phyloP scores from a whole-genome alignment of 2,329 filamentous ascomycete genomes.

The Rhinocladiella similis region DNA sequence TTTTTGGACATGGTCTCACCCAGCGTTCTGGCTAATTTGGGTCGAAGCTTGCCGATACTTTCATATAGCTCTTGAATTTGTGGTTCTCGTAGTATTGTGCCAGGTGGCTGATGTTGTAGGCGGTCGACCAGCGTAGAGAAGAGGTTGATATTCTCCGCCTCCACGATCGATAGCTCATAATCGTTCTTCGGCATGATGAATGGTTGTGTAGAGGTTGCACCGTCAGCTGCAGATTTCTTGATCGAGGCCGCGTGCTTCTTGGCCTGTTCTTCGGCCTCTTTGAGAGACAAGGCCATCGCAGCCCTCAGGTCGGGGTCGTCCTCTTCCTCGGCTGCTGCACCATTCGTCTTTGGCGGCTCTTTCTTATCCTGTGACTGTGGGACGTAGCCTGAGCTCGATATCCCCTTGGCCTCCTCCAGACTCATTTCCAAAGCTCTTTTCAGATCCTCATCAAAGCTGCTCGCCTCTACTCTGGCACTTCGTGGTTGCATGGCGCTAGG shows the following conservation, averaged over 20 bases:
- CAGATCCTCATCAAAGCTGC: constrained; percentile 90
- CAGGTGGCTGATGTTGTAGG: constrained; percentile 89
- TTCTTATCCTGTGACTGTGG: constrained; percentile 56
- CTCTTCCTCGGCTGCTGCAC: constrained; percentile 62
- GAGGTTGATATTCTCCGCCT: constrained; percentile 96
- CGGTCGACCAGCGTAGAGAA: constrained; percentile 93
- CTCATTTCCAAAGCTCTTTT: constrained; percentile 96
- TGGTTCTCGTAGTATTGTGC: constrained; percentile 92
- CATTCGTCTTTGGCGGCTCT: constrained; percentile 42
- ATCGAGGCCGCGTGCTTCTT: constrained; percentile 80
- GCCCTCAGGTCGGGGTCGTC: constrained; percentile 92
- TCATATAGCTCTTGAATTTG: constrained; percentile 98
- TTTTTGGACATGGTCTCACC: constrained; percentile 99
- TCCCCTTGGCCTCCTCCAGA: constrained; percentile 82
- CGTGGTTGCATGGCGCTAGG: constrained; percentile 86
- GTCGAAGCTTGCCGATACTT: constrained; percentile 87
- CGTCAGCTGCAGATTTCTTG: constrained; percentile 67
- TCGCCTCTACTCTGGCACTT: constrained; percentile 75
- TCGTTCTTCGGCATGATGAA: constrained; percentile 77
- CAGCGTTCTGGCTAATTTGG: constrained; percentile 92
- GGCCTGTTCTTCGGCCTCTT: constrained; percentile 98
- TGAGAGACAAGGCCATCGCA: constrained; percentile 89
- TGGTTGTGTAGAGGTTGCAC: constrained; percentile 48
- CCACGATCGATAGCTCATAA: constrained; percentile 88
- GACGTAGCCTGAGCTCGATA: constrained; percentile 67